Conservation (phyloP, 148 eudicot species). For the Persicaria tinctoria region DNA sequence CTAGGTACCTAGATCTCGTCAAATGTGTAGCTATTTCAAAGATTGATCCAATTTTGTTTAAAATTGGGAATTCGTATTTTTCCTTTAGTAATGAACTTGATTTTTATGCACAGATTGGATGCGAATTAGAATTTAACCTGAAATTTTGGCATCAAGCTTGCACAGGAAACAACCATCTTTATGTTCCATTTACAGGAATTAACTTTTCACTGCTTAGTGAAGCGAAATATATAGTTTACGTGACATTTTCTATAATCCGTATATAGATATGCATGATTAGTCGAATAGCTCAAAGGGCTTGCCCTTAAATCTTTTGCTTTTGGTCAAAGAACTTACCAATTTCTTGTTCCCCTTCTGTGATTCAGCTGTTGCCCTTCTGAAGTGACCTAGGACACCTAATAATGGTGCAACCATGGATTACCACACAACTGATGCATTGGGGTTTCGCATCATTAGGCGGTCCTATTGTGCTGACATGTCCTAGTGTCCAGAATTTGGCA, state of each 20-base stretch:
- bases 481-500: no score
- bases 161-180: not conserved
- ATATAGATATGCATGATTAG: no score
- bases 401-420: slow-evolving; percentile 58
- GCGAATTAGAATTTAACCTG: not conserved
- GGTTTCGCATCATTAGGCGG: no score
- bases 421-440: slow-evolving; percentile 84
- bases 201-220: not conserved
- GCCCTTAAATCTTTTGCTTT: no score
- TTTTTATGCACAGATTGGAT: not conserved
- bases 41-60: not conserved
- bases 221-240: not conserved
- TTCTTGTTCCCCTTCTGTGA: not conserved
- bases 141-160: not conserved
- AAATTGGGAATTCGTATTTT: not conserved
- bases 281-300: no score
- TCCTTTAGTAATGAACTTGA: not conserved
- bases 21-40: not conserved
- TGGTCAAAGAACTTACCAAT: no score
- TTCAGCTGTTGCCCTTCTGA: slow-evolving; percentile 44
- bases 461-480: no score
- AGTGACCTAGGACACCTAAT: slow-evolving; percentile 77
- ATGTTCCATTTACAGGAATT: not conserved
- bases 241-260: not conserved
- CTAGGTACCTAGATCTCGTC: slow-evolving; percentile 43